A percentile compares a stretch with the other conserved stretches of the same genome.
Conservation (phyloP, 768 basidiomycete genomes). For the Pluteus cervinus region DNA sequence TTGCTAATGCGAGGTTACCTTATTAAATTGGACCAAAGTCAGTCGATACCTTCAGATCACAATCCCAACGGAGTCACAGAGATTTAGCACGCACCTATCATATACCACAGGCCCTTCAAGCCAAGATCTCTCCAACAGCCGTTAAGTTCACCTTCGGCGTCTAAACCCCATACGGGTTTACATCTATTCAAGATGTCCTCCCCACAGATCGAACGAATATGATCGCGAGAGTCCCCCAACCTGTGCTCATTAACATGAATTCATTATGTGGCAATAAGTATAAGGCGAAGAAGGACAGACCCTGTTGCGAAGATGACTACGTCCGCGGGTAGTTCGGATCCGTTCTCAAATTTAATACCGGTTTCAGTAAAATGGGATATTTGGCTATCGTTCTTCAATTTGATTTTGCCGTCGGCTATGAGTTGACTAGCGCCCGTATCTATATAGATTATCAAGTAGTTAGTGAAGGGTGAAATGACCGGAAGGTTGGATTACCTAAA, state of each 20-base stretch:
- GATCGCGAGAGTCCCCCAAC: conserved; percentile 33
- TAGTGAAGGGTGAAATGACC: not conserved
- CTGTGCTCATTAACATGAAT: conserved; percentile 17
- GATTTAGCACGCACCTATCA: conserved; percentile 40
- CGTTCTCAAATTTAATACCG: conserved; percentile 40
- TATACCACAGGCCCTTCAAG: conserved; percentile 46
- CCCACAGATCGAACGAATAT: conserved; percentile 36
- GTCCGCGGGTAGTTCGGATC: conserved; percentile 37
- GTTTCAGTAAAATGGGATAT: conserved; percentile 35
- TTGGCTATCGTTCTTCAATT: conserved; percentile 49
- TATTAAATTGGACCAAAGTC: not conserved
- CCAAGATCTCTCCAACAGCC: conserved; percentile 45
- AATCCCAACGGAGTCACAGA: not conserved
- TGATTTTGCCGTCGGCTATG: conserved; percentile 61
- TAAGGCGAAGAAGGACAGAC: conserved; percentile 13
- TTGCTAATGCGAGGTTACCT: conserved; percentile 50
- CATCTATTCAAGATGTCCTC: conserved; percentile 34
- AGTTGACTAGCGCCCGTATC: conserved; percentile 50
- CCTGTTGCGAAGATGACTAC: conserved; percentile 46
- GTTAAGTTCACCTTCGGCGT: conserved; percentile 54
- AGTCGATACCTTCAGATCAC: not conserved
- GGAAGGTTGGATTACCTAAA: conserved; percentile 17
- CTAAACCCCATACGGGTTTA: conserved; percentile 54
- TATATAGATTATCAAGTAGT: conserved; percentile 13
- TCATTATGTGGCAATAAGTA: not conserved